Percentiles rank a stretch among this genome's conserved stretches.
phyloP scores from a whole-genome alignment of 2,329 filamentous ascomycete genomes.

The Aureobasidium sp. region DNA sequence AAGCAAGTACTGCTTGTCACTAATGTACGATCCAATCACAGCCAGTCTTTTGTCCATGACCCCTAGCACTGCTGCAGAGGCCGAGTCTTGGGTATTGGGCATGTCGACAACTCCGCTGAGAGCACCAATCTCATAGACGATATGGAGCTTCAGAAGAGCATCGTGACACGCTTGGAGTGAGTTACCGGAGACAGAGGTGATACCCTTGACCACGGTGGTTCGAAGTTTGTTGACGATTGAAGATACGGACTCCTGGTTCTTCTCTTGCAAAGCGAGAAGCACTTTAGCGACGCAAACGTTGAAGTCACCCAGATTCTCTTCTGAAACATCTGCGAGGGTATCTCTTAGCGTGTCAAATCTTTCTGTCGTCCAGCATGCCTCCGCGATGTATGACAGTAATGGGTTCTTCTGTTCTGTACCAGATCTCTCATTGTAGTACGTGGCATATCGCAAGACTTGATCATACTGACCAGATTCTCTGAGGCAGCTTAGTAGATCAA shows the following conservation, averaged over 20 bases:
- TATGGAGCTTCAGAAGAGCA: constrained; percentile 76
- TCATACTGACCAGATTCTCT: constrained; percentile 81
- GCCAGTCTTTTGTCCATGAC: constrained; percentile 71
- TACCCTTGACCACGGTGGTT: constrained; percentile 61
- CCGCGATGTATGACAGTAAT: constrained; percentile 77
- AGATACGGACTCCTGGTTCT: constrained; percentile 47
- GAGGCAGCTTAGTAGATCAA: constrained; percentile 78
- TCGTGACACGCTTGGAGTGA: constrained; percentile 82
- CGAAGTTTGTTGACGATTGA: constrained; percentile 58
- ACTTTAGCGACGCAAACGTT: constrained; percentile 71
- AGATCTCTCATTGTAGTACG: constrained; percentile 32
- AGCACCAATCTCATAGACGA: constrained; percentile 78
- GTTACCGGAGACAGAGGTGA: constrained; percentile 69
- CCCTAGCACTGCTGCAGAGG: constrained; percentile 4
- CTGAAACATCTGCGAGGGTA: constrained; percentile 46
- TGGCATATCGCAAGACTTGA: constrained; percentile 17
- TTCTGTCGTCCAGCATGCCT: constrained; percentile 85
- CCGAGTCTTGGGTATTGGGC: constrained; percentile 7
- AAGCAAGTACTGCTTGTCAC: constrained; percentile 89
- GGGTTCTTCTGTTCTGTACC: constrained; percentile 25
- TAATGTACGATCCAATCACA: constrained; percentile 77
- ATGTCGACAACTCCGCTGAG: constrained; percentile 46
- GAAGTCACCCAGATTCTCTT: constrained; percentile 57
- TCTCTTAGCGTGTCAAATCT: constrained; percentile 70
- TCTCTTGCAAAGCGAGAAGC: constrained; percentile 53